phyloP scores from a whole-genome alignment of 352 stramenopile species.

The Blastocystis sp. region DNA sequence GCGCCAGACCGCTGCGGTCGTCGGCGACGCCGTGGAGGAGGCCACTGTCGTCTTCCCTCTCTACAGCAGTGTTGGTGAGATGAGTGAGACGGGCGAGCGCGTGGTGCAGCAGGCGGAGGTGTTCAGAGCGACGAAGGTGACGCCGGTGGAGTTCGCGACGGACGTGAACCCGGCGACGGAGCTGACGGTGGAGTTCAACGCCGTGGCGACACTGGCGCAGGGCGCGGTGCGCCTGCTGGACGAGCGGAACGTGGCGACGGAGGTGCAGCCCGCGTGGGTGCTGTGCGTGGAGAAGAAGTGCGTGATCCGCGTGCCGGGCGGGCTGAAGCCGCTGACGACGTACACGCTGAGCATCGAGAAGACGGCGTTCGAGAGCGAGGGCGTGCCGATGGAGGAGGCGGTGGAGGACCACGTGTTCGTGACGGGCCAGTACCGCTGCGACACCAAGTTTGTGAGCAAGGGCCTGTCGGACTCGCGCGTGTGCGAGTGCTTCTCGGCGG shows the following conservation, averaged over 20 bases:
- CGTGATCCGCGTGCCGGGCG: constrained; percentile 9
- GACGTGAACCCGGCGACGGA: constrained; percentile 6
- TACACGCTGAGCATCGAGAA: constrained; percentile 30
- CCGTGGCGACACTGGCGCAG: neutral
- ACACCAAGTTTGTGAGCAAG: constrained; percentile 24
- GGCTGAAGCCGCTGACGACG: neutral
- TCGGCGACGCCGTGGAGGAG: neutral
- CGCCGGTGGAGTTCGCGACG: constrained; percentile 16
- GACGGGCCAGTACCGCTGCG: constrained; percentile 21
- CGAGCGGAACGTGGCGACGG: constrained; percentile 1
- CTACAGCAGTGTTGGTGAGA: neutral
- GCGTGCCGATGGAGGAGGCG: constrained; percentile 1
- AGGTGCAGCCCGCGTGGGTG: neutral
- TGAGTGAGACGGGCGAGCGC: neutral
- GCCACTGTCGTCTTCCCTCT: neutral
- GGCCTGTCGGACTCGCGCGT: neutral
- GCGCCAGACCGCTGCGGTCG: neutral
- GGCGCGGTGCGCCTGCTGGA: constrained; percentile 24
- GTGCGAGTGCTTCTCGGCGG: constrained; percentile 50
- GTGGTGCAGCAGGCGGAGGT: neutral
- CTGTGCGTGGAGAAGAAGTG: neutral
- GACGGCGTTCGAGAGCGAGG: constrained; percentile 17
- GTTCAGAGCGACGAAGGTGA: neutral
- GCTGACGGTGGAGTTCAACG: neutral
- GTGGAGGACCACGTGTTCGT: constrained; percentile 18